phyloP scores from a whole-genome alignment of 2,329 filamentous ascomycete species.

The Fusarium fujikuroi region DNA sequence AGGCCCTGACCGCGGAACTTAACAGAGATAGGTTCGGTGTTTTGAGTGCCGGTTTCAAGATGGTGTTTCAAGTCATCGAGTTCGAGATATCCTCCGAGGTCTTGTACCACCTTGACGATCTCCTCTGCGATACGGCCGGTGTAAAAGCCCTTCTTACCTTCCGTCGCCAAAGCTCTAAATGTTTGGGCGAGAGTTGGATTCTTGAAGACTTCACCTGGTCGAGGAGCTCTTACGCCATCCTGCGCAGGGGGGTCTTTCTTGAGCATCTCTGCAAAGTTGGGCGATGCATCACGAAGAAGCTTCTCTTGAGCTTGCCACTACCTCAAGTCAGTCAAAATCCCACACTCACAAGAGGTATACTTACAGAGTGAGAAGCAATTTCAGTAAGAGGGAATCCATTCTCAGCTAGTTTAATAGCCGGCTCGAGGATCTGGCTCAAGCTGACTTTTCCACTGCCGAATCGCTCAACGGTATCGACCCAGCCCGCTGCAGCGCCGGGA shows the following conservation, averaged over 20 bases:
- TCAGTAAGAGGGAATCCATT: conserved; percentile 92
- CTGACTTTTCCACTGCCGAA: conserved; percentile 90
- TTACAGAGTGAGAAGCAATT: conserved; percentile 73
- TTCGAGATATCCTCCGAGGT: conserved; percentile 80
- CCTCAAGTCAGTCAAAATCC: not conserved
- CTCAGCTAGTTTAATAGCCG: conserved; percentile 87
- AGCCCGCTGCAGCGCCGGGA: conserved; percentile 90
- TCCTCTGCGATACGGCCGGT: conserved; percentile 83
- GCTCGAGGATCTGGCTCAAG: conserved; percentile 80
- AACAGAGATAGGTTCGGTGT: conserved; percentile 86
- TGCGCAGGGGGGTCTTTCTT: conserved; percentile 76
- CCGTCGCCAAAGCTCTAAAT: conserved; percentile 78
- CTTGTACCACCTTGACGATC: conserved; percentile 79
- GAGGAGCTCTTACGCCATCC: conserved; percentile 79
- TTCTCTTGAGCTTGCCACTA: conserved; percentile 79
- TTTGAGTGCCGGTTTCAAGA: conserved; percentile 73
- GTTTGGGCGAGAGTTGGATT: conserved; percentile 85
- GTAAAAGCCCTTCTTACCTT: conserved; percentile 94
- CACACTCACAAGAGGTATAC: conserved; percentile 45
- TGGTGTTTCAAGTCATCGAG: conserved; percentile 85
- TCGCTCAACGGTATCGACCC: conserved; percentile 87
- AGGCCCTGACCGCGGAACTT: conserved; percentile 75
- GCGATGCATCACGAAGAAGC: conserved; percentile 76
- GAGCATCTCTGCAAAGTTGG: conserved; percentile 88
- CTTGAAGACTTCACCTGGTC: conserved; percentile 86